Evolutionary conservation across 2,329 filamentous ascomycete genomes (phyloP).

Genomic region (Nemania sp.): DNA sequence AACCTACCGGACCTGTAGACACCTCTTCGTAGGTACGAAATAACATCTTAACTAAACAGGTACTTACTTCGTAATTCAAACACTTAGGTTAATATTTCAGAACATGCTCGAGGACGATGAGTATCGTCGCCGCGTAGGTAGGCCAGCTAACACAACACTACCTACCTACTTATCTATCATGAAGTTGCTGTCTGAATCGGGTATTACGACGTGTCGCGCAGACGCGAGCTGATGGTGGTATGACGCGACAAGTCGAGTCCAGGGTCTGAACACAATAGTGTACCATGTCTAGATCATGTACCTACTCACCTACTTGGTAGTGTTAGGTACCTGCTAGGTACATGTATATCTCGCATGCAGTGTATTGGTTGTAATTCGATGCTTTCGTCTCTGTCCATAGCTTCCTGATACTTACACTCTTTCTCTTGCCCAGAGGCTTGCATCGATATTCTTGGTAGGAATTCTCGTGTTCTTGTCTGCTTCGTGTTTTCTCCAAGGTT

Average conservation of each 20-base stretch:
- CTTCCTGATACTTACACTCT: too few species aligned
- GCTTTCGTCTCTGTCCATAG: too few species aligned
- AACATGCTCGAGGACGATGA: neutral
- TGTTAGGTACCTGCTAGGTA: too few species aligned
- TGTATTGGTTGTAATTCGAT: neutral
- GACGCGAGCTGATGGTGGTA: slow-evolving; percentile 15
- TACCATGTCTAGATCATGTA: too few species aligned
- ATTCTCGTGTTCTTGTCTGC: slow-evolving; percentile 22
- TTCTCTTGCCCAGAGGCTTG: too few species aligned
- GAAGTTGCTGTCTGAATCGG: neutral
- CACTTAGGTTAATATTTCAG: too few species aligned
- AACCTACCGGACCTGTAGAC: too few species aligned
- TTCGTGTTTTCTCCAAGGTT: slow-evolving; percentile 9
- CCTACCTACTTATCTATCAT: too few species aligned
- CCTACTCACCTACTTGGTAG: too few species aligned
- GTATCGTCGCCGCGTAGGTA: neutral
- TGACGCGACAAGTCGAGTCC: slow-evolving; percentile 24
- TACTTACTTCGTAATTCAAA: neutral
- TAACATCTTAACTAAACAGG: neutral
- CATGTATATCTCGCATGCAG: neutral
- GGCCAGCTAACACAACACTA: neutral
- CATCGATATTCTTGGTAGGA: neutral
- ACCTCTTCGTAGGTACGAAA: too few species aligned
- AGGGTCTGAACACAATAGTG: slow-evolving; percentile 1
- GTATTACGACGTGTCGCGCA: neutral